Conservation (phyloP, 371 early-diverging fungal genomes). For the Antonospora locustae region DNA sequence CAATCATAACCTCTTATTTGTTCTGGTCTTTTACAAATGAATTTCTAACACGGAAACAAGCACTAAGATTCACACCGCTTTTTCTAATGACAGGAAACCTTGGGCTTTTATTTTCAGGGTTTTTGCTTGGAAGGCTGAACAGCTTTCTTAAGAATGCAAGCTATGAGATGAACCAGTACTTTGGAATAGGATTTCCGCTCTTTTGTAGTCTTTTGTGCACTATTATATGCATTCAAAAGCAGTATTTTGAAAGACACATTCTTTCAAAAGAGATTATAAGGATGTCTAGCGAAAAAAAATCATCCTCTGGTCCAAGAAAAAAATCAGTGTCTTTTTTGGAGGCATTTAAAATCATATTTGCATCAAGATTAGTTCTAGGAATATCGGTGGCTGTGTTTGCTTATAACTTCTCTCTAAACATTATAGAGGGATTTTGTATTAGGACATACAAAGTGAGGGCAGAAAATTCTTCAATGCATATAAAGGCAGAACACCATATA, state of each 20-base stretch:
- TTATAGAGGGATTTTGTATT: too few relatives aligned
- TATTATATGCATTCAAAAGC: neutral
- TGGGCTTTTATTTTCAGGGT: conserved; percentile 36
- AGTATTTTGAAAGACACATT: neutral
- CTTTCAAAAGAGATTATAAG: neutral
- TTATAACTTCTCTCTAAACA: conserved; percentile 44
- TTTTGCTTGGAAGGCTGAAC: too few relatives aligned
- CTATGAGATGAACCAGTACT: neutral
- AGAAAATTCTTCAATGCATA: too few relatives aligned
- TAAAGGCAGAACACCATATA: too few relatives aligned
- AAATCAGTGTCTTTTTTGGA: conserved; percentile 43
- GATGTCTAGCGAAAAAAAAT: neutral
- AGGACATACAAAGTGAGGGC: too few relatives aligned
- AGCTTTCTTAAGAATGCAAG: neutral
- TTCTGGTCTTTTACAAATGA: conserved; percentile 49
- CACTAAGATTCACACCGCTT: conserved; percentile 43
- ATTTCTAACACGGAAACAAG: conserved; percentile 37
- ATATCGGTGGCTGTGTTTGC: conserved; percentile 49
- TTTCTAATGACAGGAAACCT: conserved; percentile 45
- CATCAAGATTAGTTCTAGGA: conserved; percentile 46
- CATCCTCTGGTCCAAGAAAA: too few relatives aligned
- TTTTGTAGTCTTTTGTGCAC: neutral
- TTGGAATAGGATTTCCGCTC: neutral
- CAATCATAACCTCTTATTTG: conserved; percentile 42
- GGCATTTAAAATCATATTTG: conserved; percentile 44